phyloP scores from a whole-genome alignment of 106 monocot genomes.

The Gastrodia elata region DNA sequence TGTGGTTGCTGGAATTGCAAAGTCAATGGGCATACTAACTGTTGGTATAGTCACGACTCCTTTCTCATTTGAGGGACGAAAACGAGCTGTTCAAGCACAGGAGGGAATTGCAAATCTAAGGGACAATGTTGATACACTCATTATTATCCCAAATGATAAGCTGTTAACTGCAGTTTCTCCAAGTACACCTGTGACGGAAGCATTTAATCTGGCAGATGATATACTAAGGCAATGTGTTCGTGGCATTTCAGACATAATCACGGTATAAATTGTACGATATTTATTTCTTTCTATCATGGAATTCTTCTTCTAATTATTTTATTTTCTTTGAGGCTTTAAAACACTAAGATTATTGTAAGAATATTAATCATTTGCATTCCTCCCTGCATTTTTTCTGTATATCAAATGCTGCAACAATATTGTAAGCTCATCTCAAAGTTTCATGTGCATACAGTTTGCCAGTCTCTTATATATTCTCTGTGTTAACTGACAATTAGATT shows the following conservation, averaged over 20 bases:
- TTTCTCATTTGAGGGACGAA: constrained; percentile 41
- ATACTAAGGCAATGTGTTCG: constrained; percentile 51
- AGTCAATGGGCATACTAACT: constrained; percentile 45
- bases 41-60: constrained; percentile 51
- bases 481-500: not conserved
- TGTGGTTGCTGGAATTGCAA: constrained; percentile 35
- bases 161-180: constrained; percentile 50
- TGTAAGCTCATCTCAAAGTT: not conserved
- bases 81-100: constrained; percentile 40
- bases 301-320: not conserved
- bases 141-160: constrained; percentile 43
- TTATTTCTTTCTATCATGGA: not conserved
- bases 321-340: not conserved
- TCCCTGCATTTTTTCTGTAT: not conserved
- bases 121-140: constrained; percentile 37
- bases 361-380: not conserved
- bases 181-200: constrained; percentile 47
- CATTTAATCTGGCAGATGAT: constrained; percentile 45
- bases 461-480: too few relatives aligned
- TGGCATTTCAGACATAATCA: constrained; percentile 48
- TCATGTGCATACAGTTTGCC: not conserved
- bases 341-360: not conserved
- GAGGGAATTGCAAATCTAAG: constrained; percentile 44
- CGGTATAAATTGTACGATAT: constrained; percentile 9
- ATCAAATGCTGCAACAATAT: not conserved